A percentile compares a stretch with the other conserved stretches of the same genome.
Conservation (phyloP, 768 basidiomycete genomes). For the Gloeopeniophorella convolvens region DNA sequence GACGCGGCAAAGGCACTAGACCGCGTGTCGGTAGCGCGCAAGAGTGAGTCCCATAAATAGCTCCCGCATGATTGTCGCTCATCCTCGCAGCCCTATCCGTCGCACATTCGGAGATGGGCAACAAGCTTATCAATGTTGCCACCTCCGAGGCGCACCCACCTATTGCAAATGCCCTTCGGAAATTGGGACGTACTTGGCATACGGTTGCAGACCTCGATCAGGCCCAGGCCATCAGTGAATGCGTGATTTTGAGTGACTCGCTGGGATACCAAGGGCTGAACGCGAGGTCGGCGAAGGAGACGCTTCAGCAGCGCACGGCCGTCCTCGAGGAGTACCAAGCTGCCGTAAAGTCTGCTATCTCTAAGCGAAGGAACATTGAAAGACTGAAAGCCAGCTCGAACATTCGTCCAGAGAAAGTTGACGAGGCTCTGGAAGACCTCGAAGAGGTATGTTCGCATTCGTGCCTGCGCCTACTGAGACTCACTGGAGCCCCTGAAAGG, state of each 20-base stretch:
- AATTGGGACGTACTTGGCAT: constrained; percentile 84
- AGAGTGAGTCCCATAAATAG: constrained; percentile 43
- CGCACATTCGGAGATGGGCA: constrained; percentile 87
- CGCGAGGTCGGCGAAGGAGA: constrained; percentile 94
- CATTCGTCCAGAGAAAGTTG: constrained; percentile 79
- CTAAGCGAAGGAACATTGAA: constrained; percentile 88
- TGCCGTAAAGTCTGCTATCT: constrained; percentile 89
- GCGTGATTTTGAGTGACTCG: constrained; percentile 92
- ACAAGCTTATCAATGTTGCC: constrained; percentile 82
- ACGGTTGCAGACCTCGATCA: constrained; percentile 83
- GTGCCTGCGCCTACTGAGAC: constrained; percentile 1
- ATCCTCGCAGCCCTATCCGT: constrained; percentile 57
- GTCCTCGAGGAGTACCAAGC: constrained; percentile 93
- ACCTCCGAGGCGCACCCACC: constrained; percentile 85
- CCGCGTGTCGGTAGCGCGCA: constrained; percentile 70
- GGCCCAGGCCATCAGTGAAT: constrained; percentile 90
- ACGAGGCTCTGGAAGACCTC: constrained; percentile 87
- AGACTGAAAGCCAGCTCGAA: constrained; percentile 79
- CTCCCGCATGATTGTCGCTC: constrained; percentile 5
- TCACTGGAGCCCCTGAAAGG: constrained; percentile 40
- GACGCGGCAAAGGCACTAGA: constrained; percentile 90
- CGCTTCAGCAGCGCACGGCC: constrained; percentile 79
- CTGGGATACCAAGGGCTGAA: constrained; percentile 96
- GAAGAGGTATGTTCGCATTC: constrained; percentile 59
- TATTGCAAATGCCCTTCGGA: constrained; percentile 75